Evolutionary conservation across 2,329 filamentous ascomycete species (phyloP), one percentile per base, ranked within the genome.

Genomic region (Colletotrichum chlorophyti): DNA sequence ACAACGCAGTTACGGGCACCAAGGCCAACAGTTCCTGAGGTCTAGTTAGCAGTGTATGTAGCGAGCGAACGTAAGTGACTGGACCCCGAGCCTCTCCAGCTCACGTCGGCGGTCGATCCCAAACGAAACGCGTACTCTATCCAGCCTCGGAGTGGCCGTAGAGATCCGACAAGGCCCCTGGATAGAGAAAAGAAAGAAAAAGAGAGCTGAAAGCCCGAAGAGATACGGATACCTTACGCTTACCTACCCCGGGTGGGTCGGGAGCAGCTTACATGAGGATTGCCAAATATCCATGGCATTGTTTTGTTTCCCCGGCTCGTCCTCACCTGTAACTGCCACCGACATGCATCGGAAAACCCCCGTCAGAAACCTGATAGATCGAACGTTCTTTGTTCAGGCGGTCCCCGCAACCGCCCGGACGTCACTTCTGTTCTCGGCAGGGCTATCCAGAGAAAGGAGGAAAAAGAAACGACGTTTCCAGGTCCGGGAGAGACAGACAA

Each of bases 351-450:
- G 41, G 47, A n/a, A n/a, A n/a, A n/a, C n/a, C n/a, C n/a, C n/a
- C 47, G 32, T 26, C 31, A 24, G 38, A 45, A 32, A 29, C 41
- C 41, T 41, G 38, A 45, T 50, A 40, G 32, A 49, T n/a, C 37
- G 35, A 29, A 54, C 29, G 34, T 46, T 32, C 40, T 37, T n/a
- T n/a, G n/a, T n/a, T n/a, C n/a, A n/a, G 43, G 37, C 51, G 55
- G 55, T 59, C 50, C n/a, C 51, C 55, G 14, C 55, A 43, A 32
- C 55, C n/a, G n/a, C n/a, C 37, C 55, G 55, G 55, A 49, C 50
- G 37, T 59, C 55, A 49, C 43, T 59, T 59, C 55, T 59, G 42
- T 59, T 59, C 55, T 59, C 55, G 55, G 55, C 49, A 59, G 55
- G 55, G 35, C 51, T 43, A 55, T 49, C 55, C 55, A 43, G 38